A percentile compares a stretch with the other conserved stretches of the same genome.
Conservation (phyloP, 495 filamentous ascomycete genomes). For the Hypoxylon intermedium region DNA sequence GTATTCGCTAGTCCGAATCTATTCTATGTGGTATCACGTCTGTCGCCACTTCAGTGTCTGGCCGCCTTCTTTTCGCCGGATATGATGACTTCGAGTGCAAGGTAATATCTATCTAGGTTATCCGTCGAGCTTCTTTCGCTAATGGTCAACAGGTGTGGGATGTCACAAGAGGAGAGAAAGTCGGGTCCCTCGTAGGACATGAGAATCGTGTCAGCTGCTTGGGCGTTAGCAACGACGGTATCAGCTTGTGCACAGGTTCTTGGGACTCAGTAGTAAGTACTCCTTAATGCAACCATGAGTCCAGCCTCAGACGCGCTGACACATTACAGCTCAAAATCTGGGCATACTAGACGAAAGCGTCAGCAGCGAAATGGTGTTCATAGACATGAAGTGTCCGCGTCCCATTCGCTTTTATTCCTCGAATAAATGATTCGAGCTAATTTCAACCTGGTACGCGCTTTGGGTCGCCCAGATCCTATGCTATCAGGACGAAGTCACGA, state of each 20-base stretch:
- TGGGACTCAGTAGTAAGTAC: slow-evolving; percentile 96
- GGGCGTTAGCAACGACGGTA: slow-evolving; percentile 97
- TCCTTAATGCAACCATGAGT: not conserved
- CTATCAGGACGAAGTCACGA: slow-evolving; percentile 64
- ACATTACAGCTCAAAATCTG: slow-evolving; percentile 79
- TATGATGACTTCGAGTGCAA: slow-evolving; percentile 99
- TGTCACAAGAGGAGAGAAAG: slow-evolving; percentile 93
- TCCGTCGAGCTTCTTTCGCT: slow-evolving; percentile 3
- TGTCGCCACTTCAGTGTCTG: slow-evolving; percentile 96
- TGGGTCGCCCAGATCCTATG: slow-evolving; percentile 55
- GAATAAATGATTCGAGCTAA: slow-evolving; percentile 47
- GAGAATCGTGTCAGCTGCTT: slow-evolving; percentile 99
- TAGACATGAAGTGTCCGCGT: slow-evolving; percentile 41
- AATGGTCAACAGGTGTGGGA: slow-evolving; percentile 82
- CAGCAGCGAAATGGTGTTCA: slow-evolving; percentile 3
- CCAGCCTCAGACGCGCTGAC: slow-evolving; percentile 33
- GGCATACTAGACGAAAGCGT: slow-evolving; percentile 63
- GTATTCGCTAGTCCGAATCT: slow-evolving; percentile 78
- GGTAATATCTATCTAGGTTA: slow-evolving; percentile 59
- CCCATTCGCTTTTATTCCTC: slow-evolving; percentile 26
- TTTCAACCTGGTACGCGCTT: slow-evolving; percentile 52
- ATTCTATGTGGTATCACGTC: slow-evolving; percentile 98
- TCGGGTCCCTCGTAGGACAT: slow-evolving; percentile 93
- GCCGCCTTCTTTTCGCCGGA: slow-evolving; percentile 92
- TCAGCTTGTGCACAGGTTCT: slow-evolving; percentile 98